Conservation (phyloP, 2,329 filamentous ascomycete genomes). For the Alternaria sp. region DNA sequence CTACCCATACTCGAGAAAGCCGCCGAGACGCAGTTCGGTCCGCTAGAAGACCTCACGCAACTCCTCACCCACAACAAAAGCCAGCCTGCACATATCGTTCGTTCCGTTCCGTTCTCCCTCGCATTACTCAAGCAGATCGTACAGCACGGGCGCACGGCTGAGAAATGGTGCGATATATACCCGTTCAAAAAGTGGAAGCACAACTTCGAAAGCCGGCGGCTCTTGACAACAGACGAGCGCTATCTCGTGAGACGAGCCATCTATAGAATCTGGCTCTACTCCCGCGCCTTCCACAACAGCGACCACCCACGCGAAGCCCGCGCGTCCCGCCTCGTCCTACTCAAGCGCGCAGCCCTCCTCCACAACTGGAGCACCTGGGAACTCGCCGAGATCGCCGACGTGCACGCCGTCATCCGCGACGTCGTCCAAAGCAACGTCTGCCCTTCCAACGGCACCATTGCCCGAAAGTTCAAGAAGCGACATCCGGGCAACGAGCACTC, state of each 20-base stretch:
- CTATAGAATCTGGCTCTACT: conserved; percentile 67
- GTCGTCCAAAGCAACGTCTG: conserved; percentile 65
- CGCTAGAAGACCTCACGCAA: conserved; percentile 64
- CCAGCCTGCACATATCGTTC: conserved; percentile 62
- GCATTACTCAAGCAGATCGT: conserved; percentile 63
- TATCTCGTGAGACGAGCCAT: conserved; percentile 62
- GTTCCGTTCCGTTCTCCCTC: conserved; percentile 60
- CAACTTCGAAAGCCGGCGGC: conserved; percentile 61
- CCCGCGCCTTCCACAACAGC: conserved; percentile 63
- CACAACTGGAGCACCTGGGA: conserved; percentile 65
- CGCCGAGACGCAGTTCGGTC: conserved; percentile 63
- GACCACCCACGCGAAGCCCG: conserved; percentile 59
- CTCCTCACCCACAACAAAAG: conserved; percentile 66
- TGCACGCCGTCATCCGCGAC: conserved; percentile 62
- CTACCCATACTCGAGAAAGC: conserved; percentile 60
- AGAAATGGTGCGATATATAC: conserved; percentile 66
- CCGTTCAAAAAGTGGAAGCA: conserved; percentile 68
- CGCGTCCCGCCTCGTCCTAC: conserved; percentile 52
- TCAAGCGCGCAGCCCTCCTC: conserved; percentile 61
- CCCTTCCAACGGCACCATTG: conserved; percentile 66
- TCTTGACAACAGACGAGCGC: conserved; percentile 58
- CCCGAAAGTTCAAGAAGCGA: conserved; percentile 64
- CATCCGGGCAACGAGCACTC: conserved; percentile 58
- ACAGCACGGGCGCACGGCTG: conserved; percentile 60
- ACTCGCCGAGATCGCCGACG: conserved; percentile 65